A percentile compares a stretch with the other conserved stretches of the same genome.
These are phyloP conservation scores for Ceratobasidium theobromae DNA, from an alignment of 1,284 basidiomycete species.

Conservation along the genomic window DNA sequence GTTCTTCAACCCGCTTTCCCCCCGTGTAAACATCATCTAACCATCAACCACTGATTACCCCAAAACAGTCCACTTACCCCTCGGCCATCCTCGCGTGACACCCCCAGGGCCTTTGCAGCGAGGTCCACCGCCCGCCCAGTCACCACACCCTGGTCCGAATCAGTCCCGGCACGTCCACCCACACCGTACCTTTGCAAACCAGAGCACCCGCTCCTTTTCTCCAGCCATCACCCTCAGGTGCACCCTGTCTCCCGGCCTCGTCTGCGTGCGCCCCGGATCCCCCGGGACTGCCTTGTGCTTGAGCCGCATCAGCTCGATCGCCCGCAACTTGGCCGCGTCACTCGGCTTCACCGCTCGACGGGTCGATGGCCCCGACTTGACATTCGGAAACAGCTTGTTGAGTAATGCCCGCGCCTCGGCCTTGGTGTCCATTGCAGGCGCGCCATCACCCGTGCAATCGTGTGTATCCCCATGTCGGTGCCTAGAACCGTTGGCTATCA, in stretches of 20 bases:
- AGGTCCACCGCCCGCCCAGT: constrained; percentile 47
- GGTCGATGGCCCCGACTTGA: constrained; percentile 34
- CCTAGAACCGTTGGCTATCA: constrained; percentile 44
- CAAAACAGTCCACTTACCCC: constrained; percentile 31
- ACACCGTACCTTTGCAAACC: constrained; percentile 65
- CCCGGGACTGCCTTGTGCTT: constrained; percentile 64
- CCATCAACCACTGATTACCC: constrained; percentile 10
- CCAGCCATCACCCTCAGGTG: constrained; percentile 53
- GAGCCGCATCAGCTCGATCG: constrained; percentile 69
- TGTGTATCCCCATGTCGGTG: constrained; percentile 64
- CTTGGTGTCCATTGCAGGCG: constrained; percentile 45
- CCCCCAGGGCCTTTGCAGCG: constrained; percentile 42
- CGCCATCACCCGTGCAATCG: constrained; percentile 45
- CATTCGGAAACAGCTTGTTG: constrained; percentile 54
- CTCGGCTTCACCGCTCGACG: constrained; percentile 43
- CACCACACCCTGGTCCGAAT: constrained; percentile 41
- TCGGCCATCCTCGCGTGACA: constrained; percentile 35
- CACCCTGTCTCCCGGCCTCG: constrained; percentile 54
- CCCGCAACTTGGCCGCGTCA: constrained; percentile 57
- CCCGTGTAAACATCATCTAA: constrained; percentile 20
- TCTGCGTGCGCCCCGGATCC: constrained; percentile 53
- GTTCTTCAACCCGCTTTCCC: constrained; percentile 31
- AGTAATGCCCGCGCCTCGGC: constrained; percentile 56
- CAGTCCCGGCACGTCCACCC: background rate
- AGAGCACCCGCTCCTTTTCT: constrained; percentile 52